Percentiles rank a stretch among this genome's conserved stretches.
Conservation (phyloP, 2,329 filamentous ascomycete genomes). For the Epichloe gansuensis region DNA sequence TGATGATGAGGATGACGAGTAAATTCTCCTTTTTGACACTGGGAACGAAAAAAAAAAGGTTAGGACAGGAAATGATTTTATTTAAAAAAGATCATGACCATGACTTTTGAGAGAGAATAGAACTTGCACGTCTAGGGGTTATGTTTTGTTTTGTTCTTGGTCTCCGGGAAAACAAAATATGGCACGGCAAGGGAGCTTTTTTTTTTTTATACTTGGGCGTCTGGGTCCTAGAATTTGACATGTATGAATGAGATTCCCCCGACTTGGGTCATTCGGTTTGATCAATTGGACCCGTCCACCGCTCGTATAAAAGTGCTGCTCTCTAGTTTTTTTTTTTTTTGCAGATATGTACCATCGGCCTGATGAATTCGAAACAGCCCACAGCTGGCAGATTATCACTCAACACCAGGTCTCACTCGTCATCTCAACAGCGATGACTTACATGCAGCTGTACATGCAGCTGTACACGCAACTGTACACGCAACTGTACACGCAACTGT, state of each 20-base stretch:
- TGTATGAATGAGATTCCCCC: constrained; percentile 29
- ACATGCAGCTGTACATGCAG: too few relatives aligned
- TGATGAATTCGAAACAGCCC: too few relatives aligned
- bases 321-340: too few relatives aligned
- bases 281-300: constrained; percentile 20
- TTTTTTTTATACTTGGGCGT: constrained; percentile 19
- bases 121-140: not conserved
- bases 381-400: too few relatives aligned
- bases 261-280: constrained; percentile 24
- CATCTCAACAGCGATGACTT: too few relatives aligned
- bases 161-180: not conserved
- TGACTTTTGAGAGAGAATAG: not conserved
- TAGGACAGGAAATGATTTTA: not conserved
- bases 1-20: constrained; percentile 50
- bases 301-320: too few relatives aligned
- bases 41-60: not conserved
- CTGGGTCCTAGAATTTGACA: constrained; percentile 25
- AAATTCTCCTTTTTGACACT: constrained; percentile 21
- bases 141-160: not conserved
- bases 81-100: not conserved
- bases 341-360: too few relatives aligned
- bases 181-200: constrained; percentile 7
- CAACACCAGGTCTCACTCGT: too few relatives aligned
- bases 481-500: too few relatives aligned
- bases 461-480: too few relatives aligned